phyloP scores from a whole-genome alignment of 1,284 basidiomycete genomes.

The Cerioporus squamosus region DNA sequence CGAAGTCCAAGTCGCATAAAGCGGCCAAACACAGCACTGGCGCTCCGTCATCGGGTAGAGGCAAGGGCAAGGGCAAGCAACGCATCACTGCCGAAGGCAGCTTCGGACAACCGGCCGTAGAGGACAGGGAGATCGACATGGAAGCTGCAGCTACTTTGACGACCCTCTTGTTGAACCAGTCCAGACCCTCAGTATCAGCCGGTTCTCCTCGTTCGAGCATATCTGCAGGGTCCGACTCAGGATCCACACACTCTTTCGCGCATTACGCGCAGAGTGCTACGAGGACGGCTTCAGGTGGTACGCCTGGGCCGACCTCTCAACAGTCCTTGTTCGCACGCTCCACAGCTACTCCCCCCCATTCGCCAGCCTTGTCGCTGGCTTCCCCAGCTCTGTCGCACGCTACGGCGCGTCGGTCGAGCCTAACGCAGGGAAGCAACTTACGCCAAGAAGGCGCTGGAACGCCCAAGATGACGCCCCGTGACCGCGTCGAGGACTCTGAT shows the following conservation, averaged over 20 bases:
- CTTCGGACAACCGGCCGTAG: slow-evolving; percentile 24
- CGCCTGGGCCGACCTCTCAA: slow-evolving; percentile 34
- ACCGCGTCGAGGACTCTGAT: slow-evolving; percentile 57
- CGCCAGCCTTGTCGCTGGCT: slow-evolving; percentile 20
- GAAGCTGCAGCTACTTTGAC: slow-evolving; percentile 81
- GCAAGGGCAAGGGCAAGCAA: slow-evolving; percentile 41
- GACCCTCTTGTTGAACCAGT: slow-evolving; percentile 60
- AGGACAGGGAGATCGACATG: slow-evolving; percentile 69
- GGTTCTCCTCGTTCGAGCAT: slow-evolving; percentile 72
- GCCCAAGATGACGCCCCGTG: slow-evolving; percentile 34
- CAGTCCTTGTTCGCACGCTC: slow-evolving; percentile 38
- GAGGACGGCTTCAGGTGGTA: slow-evolving; percentile 42
- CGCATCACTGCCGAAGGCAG: slow-evolving; percentile 26
- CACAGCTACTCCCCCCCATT: slow-evolving; percentile 35
- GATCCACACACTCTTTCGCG: slow-evolving; percentile 58
- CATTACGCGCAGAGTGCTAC: slow-evolving; percentile 70
- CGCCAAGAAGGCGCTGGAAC: slow-evolving; percentile 27
- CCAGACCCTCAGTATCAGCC: slow-evolving; percentile 57
- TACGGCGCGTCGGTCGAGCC: slow-evolving; percentile 21
- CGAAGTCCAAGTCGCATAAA: slow-evolving; percentile 32
- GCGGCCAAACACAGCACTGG: slow-evolving; percentile 39
- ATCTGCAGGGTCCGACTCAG: slow-evolving; percentile 53
- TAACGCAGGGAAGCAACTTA: slow-evolving; percentile 26
- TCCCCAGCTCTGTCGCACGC: slow-evolving; percentile 22
- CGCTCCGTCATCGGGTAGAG: slow-evolving; percentile 53